Percentiles rank a stretch among this genome's conserved stretches.
These are phyloP conservation scores for Skeletonema menzelii DNA, from an alignment of 108 stramenopile genomes.

Conservation along the genomic window DNA sequence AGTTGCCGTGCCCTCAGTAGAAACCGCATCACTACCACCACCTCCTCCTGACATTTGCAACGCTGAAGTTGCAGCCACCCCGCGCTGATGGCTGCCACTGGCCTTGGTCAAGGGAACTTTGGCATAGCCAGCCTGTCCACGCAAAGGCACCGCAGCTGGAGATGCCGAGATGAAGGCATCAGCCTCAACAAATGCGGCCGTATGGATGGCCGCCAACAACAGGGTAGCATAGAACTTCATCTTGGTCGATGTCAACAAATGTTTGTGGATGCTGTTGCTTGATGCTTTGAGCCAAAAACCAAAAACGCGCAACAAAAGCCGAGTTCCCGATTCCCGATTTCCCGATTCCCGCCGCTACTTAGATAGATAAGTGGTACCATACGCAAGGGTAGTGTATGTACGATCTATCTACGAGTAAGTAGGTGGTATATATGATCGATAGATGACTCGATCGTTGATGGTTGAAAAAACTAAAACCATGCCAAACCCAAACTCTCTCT, in stretches of 20 bases:
- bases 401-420: too few relatives aligned
- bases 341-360: too few relatives aligned
- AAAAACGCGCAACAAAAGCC: too few relatives aligned
- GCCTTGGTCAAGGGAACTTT: constrained; percentile 25
- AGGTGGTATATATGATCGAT: too few relatives aligned
- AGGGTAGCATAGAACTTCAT: constrained; percentile 40
- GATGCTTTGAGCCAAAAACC: too few relatives aligned
- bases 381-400: too few relatives aligned
- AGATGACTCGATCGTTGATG: too few relatives aligned
- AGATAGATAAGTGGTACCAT: too few relatives aligned
- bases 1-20: constrained; percentile 67
- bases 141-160: background rate
- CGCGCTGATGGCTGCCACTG: background rate
- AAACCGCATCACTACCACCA: constrained; percentile 25
- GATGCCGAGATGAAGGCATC: constrained; percentile 42
- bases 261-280: background rate
- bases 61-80: constrained; percentile 8
- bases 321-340: too few relatives aligned
- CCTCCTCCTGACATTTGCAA: constrained; percentile 42
- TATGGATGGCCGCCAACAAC: constrained; percentile 34
- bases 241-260: background rate
- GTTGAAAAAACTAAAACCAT: too few relatives aligned
- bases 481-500: too few relatives aligned
- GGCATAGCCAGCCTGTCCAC: constrained; percentile 4
- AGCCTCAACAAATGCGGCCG: constrained; percentile 38